These are phyloP conservation scores for Athelia psychrophila DNA, from an alignment of 1,284 basidiomycete species.

Conservation along the genomic window DNA sequence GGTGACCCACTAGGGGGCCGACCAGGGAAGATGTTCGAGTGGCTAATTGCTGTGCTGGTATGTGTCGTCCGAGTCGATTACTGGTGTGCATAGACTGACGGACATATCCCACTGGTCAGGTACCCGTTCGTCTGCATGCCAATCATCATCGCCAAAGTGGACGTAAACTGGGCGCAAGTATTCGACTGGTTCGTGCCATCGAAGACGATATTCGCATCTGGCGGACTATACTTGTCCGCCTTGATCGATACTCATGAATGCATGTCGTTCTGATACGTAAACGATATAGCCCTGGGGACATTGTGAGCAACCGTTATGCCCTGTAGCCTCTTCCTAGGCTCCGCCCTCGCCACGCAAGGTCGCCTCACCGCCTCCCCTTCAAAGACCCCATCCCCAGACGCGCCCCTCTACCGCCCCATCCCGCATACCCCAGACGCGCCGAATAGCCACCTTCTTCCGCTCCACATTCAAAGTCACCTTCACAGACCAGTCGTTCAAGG, in stretches of 20 bases:
- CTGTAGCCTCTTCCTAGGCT: constrained; percentile 80
- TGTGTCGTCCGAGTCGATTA: too few species aligned
- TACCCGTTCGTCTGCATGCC: constrained; percentile 82
- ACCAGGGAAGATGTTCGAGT: constrained; percentile 75
- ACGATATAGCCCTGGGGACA: constrained; percentile 59
- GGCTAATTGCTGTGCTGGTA: constrained; percentile 75
- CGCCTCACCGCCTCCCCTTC: constrained; percentile 34
- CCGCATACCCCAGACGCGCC: neutral
- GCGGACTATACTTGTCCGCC: constrained; percentile 70
- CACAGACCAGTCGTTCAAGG: neutral
- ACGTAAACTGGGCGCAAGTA: constrained; percentile 73
- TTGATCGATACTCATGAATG: constrained; percentile 1
- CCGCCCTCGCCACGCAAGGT: constrained; percentile 68
- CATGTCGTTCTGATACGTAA: neutral
- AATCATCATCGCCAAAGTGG: constrained; percentile 73
- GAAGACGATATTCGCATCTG: constrained; percentile 55
- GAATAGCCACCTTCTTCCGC: neutral
- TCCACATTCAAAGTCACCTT: neutral
- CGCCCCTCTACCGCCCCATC: neutral
- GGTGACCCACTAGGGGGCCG: constrained; percentile 56
- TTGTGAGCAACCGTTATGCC: constrained; percentile 69
- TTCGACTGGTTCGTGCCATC: constrained; percentile 89
- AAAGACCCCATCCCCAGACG: neutral
- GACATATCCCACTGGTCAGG: constrained; percentile 38
- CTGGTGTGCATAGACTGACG: too few species aligned